Percentiles rank a stretch among this genome's conserved stretches.
Evolutionary conservation across 2,329 filamentous ascomycete species (phyloP).

Genomic region (Cladophialophora carrionii): DNA sequence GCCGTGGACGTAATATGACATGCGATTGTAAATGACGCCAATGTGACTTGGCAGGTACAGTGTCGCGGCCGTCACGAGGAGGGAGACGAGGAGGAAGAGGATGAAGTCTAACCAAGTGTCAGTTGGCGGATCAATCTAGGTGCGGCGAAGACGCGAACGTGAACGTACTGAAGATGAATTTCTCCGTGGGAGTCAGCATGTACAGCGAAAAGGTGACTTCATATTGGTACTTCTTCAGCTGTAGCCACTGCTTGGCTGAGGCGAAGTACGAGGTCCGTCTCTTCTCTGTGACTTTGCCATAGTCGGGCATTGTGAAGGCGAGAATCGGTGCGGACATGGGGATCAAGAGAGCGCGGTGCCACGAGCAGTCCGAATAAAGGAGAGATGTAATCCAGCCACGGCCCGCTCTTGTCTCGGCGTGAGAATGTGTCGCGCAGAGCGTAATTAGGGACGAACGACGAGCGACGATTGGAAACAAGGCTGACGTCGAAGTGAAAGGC

Average conservation of each 20-base stretch:
- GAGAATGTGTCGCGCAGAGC: constrained; percentile 4
- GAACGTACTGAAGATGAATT: constrained; percentile 90
- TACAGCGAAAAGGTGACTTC: constrained; percentile 96
- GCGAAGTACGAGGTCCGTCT: constrained; percentile 44
- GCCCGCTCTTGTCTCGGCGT: background rate
- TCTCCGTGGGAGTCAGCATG: constrained; percentile 95
- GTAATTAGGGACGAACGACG: constrained; percentile 13
- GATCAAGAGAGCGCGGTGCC: background rate
- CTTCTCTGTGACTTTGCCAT: constrained; percentile 30
- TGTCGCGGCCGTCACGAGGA: constrained; percentile 82
- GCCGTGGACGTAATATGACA: constrained; percentile 93
- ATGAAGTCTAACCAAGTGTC: constrained; percentile 70
- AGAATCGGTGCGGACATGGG: constrained; percentile 21
- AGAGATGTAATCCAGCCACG: background rate
- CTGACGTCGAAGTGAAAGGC: background rate
- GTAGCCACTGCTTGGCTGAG: constrained; percentile 76
- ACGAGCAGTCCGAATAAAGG: background rate
- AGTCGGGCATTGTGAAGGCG: constrained; percentile 24
- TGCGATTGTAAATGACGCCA: constrained; percentile 75
- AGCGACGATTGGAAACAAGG: constrained; percentile 9
- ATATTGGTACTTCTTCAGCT: constrained; percentile 96
- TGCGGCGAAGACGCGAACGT: background rate
- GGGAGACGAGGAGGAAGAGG: constrained; percentile 83
- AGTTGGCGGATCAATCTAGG: constrained; percentile 1
- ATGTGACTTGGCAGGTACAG: constrained; percentile 95